A percentile compares a stretch with the other conserved stretches of the same genome.
Evolutionary conservation across 2,329 filamentous ascomycete genomes (phyloP).

Genomic region (Fusarium longipes): DNA sequence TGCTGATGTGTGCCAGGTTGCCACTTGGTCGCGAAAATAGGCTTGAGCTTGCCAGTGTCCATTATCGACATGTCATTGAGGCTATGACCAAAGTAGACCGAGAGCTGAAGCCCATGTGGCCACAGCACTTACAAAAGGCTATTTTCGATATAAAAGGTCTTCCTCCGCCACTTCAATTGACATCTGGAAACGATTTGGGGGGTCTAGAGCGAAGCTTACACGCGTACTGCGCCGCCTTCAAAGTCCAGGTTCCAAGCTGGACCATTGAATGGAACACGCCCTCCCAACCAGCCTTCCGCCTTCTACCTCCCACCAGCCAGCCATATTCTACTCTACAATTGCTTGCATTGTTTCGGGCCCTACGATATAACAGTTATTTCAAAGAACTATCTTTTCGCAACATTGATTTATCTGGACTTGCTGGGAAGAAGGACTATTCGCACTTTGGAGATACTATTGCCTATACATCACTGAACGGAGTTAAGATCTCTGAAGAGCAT

Average conservation of each 20-base stretch:
- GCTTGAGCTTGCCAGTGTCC: slow-evolving; percentile 64
- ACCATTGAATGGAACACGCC: slow-evolving; percentile 58
- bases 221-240: slow-evolving; percentile 65
- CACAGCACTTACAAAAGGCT: slow-evolving; percentile 63
- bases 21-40: slow-evolving; percentile 58
- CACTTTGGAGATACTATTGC: slow-evolving; percentile 60
- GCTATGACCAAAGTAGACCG: slow-evolving; percentile 66
- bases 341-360: slow-evolving; percentile 66
- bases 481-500: slow-evolving; percentile 61
- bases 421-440: slow-evolving; percentile 56
- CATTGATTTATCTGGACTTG: slow-evolving; percentile 59
- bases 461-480: slow-evolving; percentile 63
- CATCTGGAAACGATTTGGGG: slow-evolving; percentile 66
- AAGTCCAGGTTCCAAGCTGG: slow-evolving; percentile 63
- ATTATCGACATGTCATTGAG: slow-evolving; percentile 65
- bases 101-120: slow-evolving; percentile 68
- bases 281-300: slow-evolving; percentile 63
- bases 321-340: slow-evolving; percentile 63
- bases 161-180: slow-evolving; percentile 63
- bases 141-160: slow-evolving; percentile 66
- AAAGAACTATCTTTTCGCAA: slow-evolving; percentile 66
- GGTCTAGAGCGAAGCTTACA: slow-evolving; percentile 65
- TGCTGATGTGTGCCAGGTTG: slow-evolving; percentile 47
- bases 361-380: slow-evolving; percentile 70
- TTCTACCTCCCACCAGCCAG: slow-evolving; percentile 57